Percentiles rank a stretch among this genome's conserved stretches.
Conservation (phyloP, 177 flowering plant genomes). For the Telopea speciosissima region DNA sequence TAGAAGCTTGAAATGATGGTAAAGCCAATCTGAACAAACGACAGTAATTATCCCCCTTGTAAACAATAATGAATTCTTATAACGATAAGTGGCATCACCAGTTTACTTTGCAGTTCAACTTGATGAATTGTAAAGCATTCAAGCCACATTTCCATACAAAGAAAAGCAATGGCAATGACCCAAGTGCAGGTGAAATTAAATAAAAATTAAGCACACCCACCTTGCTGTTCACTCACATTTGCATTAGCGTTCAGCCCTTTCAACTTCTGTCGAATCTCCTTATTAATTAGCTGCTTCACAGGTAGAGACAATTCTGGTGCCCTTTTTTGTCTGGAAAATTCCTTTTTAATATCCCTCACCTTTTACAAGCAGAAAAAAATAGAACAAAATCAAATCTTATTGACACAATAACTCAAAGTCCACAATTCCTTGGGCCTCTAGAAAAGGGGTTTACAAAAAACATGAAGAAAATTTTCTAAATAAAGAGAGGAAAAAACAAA, state of each 20-base stretch:
- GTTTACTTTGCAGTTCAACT: neutral
- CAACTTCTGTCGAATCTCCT: constrained; percentile 56
- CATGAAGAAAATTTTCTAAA: neutral
- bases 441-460: neutral
- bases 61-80: neutral
- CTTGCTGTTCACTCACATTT: constrained; percentile 46
- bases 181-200: neutral
- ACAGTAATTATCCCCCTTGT: neutral
- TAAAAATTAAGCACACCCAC: constrained; percentile 32
- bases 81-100: neutral
- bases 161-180: neutral
- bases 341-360: constrained; percentile 46
- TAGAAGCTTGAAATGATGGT: too few relatives aligned
- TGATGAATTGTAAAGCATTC: neutral
- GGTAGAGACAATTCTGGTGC: constrained; percentile 33
- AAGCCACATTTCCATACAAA: neutral
- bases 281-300: constrained; percentile 50
- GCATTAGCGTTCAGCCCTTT: constrained; percentile 41
- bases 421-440: constrained; percentile 2
- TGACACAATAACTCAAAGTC: neutral
- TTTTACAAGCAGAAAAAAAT: constrained; percentile 22
- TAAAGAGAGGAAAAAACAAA: neutral
- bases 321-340: constrained; percentile 27
- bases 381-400: neutral
- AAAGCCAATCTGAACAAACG: too few relatives aligned